Base-by-base conservation (phyloP, 768 basidiomycete species). In the Plicaturopsis crispa region DNA sequence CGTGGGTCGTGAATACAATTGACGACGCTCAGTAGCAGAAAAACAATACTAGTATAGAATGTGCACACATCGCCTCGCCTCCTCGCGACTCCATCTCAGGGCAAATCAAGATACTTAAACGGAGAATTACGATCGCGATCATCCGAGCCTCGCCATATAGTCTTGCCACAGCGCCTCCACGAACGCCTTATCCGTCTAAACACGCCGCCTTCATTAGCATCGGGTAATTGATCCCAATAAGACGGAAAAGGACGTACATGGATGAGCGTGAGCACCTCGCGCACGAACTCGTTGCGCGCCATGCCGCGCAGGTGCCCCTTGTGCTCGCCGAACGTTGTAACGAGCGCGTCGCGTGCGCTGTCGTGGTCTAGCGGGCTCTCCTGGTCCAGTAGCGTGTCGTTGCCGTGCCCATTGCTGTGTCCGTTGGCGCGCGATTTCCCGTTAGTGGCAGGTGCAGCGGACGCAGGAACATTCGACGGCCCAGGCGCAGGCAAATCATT, bases 161-260 rank as follows among this genome's bases (percentile, higher is more conserved):
- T 74, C 70, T 41, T 61, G 65, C 62, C 68, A 80, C 33, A 82
- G 65, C 26, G 61, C 57, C 46, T 85, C 79, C 42, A 79, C 79
- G 48, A 84, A 85, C 12, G 64, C 57, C 46, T 73, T 67, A 61
- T 84, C 76, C 38, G 71, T 81, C 82, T 84, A 48, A 19, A 19
- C 33, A 22, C 12, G 23, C 40, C 34, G 36, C 50, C 31, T 44
- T 20, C 18, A 24, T 18, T 31, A 22, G 32, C 40, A 26, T 32
- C 13, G 23, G 28, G 24, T 13, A 6, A 39, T 21, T 24, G 6
- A 12, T n/a, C n/a, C 11, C 3, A 36, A 11, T 21, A 12, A 22
- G 34, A 17, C 43, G 32, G 21, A 16, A 14, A 21, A 46, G 13
- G 26, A 64, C 76, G 45, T 38, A 81, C 79, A 53, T 80, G 75